Evolutionary conservation across 352 stramenopile species (phyloP), one percentile per base, ranked within the genome.

Genomic region (Bremia lactucae): DNA sequence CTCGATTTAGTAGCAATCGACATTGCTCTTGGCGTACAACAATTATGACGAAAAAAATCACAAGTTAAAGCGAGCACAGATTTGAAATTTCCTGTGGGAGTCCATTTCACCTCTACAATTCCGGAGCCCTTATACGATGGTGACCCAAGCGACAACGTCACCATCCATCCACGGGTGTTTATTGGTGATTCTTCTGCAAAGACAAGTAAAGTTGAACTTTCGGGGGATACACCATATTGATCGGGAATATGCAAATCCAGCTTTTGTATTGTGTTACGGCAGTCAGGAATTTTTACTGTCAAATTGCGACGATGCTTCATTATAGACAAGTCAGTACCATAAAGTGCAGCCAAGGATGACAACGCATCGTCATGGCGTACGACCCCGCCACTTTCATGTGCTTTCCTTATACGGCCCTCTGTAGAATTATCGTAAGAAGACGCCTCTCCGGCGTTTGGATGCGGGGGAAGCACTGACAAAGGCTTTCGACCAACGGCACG

Each of bases 141-240:
- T 33, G 65, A 70, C 10, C 53, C 48, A 22, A 74, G 43, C 6
- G 66, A 72, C 14, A 86, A 22, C 6, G 45, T 64, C 24, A 81
- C 43, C 1, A 36, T 55, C 75, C 80, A 93, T 0, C 71, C 77
- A 16, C 55, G 45, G 23, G 74, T 65, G 31, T 85, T 69, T 31
- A 47, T 53, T 4, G 80, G 80, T 8, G 63, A 70, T 52, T 91
- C 81, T 64, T 91, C 78, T 5, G 87, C 61, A 24, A 72, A 70
- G 15, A 94, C 54, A 9, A 88, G 42, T 44, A 93, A 53, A 6
- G 52, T 80, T 28, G 61, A 83, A 3, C 51, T 65, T 3, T 36
- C 43, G 9, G 61, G 48, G 23, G 65, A 76, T 34, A 69, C 51
- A 20, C 59, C 54, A 19, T 67, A 46, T 18, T 84, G 70, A 31